Evolutionary conservation across 176 grass and related monocot genomes (phyloP).

Genomic region (Avena sativa): DNA sequence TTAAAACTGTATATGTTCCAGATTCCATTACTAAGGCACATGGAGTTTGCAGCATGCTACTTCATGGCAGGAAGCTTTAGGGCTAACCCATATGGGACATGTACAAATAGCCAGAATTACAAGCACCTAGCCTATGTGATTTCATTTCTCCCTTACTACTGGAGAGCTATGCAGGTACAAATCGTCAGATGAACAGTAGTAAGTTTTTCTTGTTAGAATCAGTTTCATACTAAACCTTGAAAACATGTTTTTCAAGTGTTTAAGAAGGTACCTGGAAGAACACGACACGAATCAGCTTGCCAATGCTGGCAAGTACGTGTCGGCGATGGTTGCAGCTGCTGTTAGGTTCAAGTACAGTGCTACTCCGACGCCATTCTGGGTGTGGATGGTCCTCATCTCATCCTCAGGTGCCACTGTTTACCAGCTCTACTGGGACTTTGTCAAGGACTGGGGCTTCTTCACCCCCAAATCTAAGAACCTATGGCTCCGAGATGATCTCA

Average conservation of each 20-base stretch:
- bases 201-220: background rate
- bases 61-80: constrained; percentile 82
- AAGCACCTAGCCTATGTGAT: constrained; percentile 78
- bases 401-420: constrained; percentile 78
- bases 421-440: constrained; percentile 98
- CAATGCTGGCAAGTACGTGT: constrained; percentile 88
- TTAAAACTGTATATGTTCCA: constrained; percentile 22
- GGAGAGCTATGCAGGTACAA: constrained; percentile 99
- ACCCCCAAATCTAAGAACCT: constrained; percentile 63
- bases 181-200: background rate
- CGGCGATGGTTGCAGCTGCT: constrained; percentile 89
- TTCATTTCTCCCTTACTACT: constrained; percentile 97
- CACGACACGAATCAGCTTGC: constrained; percentile 79
- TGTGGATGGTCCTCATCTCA: constrained; percentile 62
- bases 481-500: constrained; percentile 77
- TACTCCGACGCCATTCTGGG: constrained; percentile 65
- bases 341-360: constrained; percentile 72
- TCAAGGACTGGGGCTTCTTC: constrained; percentile 88
- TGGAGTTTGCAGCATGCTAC: constrained; percentile 87
- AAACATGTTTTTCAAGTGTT: constrained; percentile 51
- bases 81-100: constrained; percentile 60
- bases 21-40: constrained; percentile 86
- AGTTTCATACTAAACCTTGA: constrained; percentile 25
- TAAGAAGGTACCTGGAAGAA: constrained; percentile 93
- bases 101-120: constrained; percentile 70